Conservation (phyloP, 495 filamentous ascomycete genomes). For the Penicillium alfredii region DNA sequence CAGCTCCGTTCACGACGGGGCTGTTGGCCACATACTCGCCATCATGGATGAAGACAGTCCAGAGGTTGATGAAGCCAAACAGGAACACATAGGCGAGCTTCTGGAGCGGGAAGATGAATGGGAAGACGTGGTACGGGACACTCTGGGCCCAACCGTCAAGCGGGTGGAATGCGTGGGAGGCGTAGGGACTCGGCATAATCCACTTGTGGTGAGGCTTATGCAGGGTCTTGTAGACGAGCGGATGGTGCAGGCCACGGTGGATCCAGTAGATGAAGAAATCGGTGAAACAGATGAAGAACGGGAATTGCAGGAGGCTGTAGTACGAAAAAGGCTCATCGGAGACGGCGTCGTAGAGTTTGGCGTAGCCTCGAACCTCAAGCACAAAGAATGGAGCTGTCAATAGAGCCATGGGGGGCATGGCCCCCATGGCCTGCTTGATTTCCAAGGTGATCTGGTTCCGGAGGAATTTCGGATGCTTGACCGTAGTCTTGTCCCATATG, state of each 20-base stretch:
- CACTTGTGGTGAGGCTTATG: constrained; percentile 99
- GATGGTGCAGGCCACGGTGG: constrained; percentile 84
- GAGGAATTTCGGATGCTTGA: constrained; percentile 90
- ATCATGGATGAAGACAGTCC: constrained; percentile 97
- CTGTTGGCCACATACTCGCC: constrained; percentile 91
- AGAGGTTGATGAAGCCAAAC: constrained; percentile 92
- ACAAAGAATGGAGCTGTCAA: constrained; percentile 81
- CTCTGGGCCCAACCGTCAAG: constrained; percentile 90
- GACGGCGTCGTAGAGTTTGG: constrained; percentile 76
- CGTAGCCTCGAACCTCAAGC: constrained; percentile 76
- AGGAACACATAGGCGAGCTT: constrained; percentile 82
- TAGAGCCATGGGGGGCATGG: constrained; percentile 78
- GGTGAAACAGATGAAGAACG: constrained; percentile 87
- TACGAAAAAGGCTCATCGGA: constrained; percentile 64
- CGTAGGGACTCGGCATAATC: constrained; percentile 97
- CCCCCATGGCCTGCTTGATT: constrained; percentile 66
- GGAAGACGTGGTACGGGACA: constrained; percentile 88
- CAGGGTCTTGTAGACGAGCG: constrained; percentile 73
- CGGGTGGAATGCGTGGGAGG: constrained; percentile 91
- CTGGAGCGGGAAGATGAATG: constrained; percentile 88
- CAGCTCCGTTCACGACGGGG: constrained; percentile 86
- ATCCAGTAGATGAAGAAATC: constrained; percentile 94
- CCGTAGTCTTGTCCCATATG: constrained; percentile 87
- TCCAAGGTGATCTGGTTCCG: constrained; percentile 88
- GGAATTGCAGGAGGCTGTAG: constrained; percentile 85